Base-by-base conservation (phyloP, 305 asterid genomes). In the Solanum aculeatissimum region DNA sequence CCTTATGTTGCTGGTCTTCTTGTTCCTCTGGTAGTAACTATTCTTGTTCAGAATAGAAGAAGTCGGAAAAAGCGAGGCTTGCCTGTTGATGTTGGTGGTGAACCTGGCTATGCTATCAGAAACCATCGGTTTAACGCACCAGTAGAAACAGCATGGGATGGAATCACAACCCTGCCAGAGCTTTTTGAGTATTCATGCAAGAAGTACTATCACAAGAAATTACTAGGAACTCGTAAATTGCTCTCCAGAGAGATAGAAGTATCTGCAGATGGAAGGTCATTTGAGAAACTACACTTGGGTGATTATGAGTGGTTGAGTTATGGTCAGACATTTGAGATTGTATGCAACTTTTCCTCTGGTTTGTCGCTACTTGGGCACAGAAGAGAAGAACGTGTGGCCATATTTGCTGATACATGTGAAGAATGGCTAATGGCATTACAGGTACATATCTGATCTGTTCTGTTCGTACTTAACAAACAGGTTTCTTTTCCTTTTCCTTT, bases 371-470 rank as follows among this genome's bases (percentile, higher is more conserved):
- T 97, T 63, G 99, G 99, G 85, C 98, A 97, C 91, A 91, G 86
- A 87, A 97, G 84, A 91, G 97, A 92, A 75, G 99, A 97, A 85
- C 97, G 98, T 53, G 98, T 86, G n/a, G 98, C 98, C 57, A 94
- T 97, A 71, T 97, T 95, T 92, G 98, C 99, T 72, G 99, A 97
- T 89, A 95, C 99, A 53, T 86, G 98, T 55, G 94, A 92, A 85
- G 98, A 97, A 90, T 97, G 99, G 99, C 93, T 95, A 86, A 90
- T 97, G 83, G 98, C 99, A 19, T 87, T 97, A 89, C 99, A 97
- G 99, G 99, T 97, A 87, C 40, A 83, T 66, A 43, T 25, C 53
- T 58, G 60, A 43, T 25, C 53, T 58, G 60, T 84, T 85, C 55
- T 86, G 85, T 74, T 82, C 58, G 65, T 47, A 85, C 25, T 10